Base-by-base conservation (phyloP, 2,329 filamentous ascomycete species). In the Bipolaris bicolor region DNA sequence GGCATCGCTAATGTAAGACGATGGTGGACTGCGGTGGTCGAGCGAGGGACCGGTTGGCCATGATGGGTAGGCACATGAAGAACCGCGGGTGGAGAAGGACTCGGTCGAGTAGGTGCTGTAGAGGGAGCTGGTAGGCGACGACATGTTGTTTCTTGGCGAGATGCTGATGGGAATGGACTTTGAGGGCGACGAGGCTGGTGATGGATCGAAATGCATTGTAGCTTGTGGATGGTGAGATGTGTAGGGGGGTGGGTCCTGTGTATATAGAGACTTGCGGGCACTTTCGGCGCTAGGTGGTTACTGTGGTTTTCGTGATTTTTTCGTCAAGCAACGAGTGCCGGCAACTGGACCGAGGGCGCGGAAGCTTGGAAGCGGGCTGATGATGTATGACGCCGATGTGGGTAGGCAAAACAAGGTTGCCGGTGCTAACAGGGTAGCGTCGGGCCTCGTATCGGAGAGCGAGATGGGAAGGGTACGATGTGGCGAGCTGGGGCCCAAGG, bases 1-100 rank as follows among this genome's bases (percentile, higher is more conserved):
- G 46, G 66, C 75, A 64, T 78, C 76, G 54, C 72, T 76, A 66
- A 78, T 77, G 70, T 75, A 78, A 57, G 76, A 76, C 55, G 71
- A 75, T 20, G 76, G 75, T 4, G 72, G 63, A 64, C 66, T 73
- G 63, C 70, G 69, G 60, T 73, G 72, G 50, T 70, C 70, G 10
- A 78, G 75, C 16, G 72, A 73, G 33, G 70, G 69, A 20, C 75
- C 73, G 1, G 70, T 71, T 9, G 76, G 76, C 76, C 76, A 78
- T 51, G 73, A 76, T 43, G 76, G 76, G 58, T 73, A 78, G 44
- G 76, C 76, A 65, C 76, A 78, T 5, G 74, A 65, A 2, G 72
- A 75, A 54, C 70, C 73, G 34, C 68, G 67, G 36, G 67, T 65
- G 34, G 73, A 69, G 36, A 59, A 66, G 15, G 66, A 63, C 49